Evolutionary conservation across 1,139 yeast species (phyloP).

Genomic region (Taphrina pruni): DNA sequence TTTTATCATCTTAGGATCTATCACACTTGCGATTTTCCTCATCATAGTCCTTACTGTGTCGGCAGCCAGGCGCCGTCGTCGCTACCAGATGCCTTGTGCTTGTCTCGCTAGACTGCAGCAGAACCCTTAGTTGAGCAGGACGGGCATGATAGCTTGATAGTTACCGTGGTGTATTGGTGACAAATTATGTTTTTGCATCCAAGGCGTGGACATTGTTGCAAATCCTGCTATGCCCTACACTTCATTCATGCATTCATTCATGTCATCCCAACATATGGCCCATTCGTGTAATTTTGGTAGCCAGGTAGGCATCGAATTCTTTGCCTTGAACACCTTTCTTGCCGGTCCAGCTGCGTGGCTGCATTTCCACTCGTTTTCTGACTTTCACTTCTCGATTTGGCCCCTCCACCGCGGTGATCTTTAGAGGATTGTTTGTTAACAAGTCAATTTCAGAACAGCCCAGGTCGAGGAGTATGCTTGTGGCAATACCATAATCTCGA

Average conservation of each 20-base stretch:
- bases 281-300: constrained; percentile 90
- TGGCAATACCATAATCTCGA: constrained; percentile 88
- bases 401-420: constrained; percentile 92
- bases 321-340: constrained; percentile 65
- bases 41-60: no score
- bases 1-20: neutral
- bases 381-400: constrained; percentile 71
- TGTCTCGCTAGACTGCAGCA: no score
- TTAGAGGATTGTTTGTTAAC: constrained; percentile 94
- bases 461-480: constrained; percentile 85
- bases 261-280: constrained; percentile 70
- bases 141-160: no score
- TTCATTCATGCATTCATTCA: no score
- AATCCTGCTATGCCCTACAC: no score
- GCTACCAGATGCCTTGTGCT: no score
- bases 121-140: no score
- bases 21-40: neutral
- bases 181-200: no score
- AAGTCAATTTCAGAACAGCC: constrained; percentile 75
- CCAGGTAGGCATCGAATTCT: constrained; percentile 89
- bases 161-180: no score
- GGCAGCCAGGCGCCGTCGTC: no score
- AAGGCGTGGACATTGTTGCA: no score
- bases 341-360: constrained; percentile 87
- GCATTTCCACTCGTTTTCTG: constrained; percentile 90